phyloP scores from a whole-genome alignment of 2,329 filamentous ascomycete species.

The Coccinonectria pachysandricola region DNA sequence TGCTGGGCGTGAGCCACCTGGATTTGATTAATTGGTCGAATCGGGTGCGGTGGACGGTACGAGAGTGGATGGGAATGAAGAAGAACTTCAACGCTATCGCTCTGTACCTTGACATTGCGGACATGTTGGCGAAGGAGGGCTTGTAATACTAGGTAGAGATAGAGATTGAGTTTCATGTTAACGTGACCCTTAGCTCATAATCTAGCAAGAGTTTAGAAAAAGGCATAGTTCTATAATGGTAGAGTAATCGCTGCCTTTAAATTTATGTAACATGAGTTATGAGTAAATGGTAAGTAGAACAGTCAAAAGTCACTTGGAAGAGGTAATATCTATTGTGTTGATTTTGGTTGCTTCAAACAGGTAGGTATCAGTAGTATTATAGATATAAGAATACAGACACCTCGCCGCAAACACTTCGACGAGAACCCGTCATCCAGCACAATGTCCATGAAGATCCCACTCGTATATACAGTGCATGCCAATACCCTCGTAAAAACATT shows the following conservation, averaged over 20 bases:
- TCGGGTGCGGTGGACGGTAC: slow-evolving; percentile 41
- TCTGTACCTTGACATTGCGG: slow-evolving; percentile 54
- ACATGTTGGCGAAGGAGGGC: slow-evolving; percentile 63
- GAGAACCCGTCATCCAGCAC: slow-evolving; percentile 21
- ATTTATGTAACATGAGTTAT: too few species aligned
- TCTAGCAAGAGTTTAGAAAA: too few species aligned
- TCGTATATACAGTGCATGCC: slow-evolving; percentile 17
- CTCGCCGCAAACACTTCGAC: slow-evolving; percentile 20
- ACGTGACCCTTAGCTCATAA: too few species aligned
- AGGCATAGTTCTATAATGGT: too few species aligned
- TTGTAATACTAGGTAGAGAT: slow-evolving; percentile 21
- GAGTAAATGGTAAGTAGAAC: too few species aligned
- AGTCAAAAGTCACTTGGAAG: too few species aligned
- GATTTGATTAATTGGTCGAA: slow-evolving; percentile 63
- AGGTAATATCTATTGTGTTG: too few species aligned
- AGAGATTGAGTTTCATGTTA: neutral
- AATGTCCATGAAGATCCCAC: slow-evolving; percentile 15
- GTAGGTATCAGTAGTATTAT: slow-evolving; percentile 27
- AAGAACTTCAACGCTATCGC: slow-evolving; percentile 57
- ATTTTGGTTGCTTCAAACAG: slow-evolving; percentile 18
- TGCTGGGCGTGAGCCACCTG: slow-evolving; percentile 51
- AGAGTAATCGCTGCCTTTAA: too few species aligned
- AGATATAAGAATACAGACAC: slow-evolving; percentile 22
- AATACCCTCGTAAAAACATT: too few species aligned
- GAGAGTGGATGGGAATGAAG: slow-evolving; percentile 41